Evolutionary conservation across 78 protist species (phyloP).

Genomic region (Dictyostelium capitatum): DNA sequence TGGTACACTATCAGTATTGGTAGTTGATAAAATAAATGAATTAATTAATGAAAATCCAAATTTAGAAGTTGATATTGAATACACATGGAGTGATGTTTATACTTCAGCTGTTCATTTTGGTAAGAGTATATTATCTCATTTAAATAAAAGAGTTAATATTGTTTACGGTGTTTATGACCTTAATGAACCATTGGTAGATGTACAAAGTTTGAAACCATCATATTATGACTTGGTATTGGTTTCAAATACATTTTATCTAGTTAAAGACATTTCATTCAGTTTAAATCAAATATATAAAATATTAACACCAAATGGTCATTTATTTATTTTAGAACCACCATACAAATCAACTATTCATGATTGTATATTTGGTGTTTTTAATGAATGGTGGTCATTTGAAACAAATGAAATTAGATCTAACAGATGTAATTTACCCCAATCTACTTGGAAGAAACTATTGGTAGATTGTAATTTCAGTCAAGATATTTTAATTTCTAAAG

Average conservation of each 20-base stretch:
- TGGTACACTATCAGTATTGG: background rate
- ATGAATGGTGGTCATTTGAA: constrained; percentile 10
- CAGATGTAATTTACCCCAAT: constrained; percentile 10
- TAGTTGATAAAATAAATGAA: background rate
- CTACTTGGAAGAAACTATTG: constrained; percentile 11
- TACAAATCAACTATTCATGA: background rate
- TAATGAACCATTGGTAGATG: background rate
- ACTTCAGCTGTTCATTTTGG: background rate
- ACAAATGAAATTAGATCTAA: constrained; percentile 22
- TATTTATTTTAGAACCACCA: background rate
- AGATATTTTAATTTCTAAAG: background rate
- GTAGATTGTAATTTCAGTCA: background rate
- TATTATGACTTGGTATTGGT: background rate
- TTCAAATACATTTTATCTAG: background rate
- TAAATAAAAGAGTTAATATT: background rate
- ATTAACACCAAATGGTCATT: background rate
- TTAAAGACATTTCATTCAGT: background rate
- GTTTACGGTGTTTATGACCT: background rate
- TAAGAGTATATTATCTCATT: background rate
- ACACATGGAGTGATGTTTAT: background rate
- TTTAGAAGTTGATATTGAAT: constrained; percentile 5
- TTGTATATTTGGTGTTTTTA: constrained; percentile 6
- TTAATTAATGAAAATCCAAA: background rate
- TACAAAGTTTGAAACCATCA: background rate
- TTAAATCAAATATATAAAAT: background rate